Conservation (phyloP, 1,139 yeast genomes). For the Scheffersomyces titani region DNA sequence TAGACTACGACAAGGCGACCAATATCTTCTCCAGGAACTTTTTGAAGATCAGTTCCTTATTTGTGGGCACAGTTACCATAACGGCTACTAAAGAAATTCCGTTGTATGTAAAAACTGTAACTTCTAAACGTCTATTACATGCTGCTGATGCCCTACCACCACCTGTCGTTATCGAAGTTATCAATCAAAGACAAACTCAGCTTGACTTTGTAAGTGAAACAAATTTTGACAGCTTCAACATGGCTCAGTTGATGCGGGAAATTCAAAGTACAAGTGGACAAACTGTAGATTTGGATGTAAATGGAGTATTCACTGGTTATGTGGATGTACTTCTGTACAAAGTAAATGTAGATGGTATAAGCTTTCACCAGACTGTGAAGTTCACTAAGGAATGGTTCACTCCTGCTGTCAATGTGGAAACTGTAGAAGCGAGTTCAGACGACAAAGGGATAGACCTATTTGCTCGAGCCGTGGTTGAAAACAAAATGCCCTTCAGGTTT, state of each 20-base stretch:
- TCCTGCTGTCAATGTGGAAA: conserved; percentile 14
- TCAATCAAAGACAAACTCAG: conserved; percentile 21
- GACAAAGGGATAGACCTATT: conserved; percentile 6
- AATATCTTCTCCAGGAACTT: conserved; percentile 21
- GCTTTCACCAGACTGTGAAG: conserved; percentile 14
- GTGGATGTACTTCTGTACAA: conserved; percentile 17
- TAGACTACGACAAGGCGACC: conserved; percentile 26
- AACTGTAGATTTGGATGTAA: conserved; percentile 19
- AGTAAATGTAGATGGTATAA: conserved; percentile 16
- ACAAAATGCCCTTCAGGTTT: conserved; percentile 20
- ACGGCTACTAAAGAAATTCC: conserved; percentile 23
- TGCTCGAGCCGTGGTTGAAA: conserved; percentile 10
- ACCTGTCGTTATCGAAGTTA: conserved; percentile 21
- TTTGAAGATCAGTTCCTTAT: conserved; percentile 19
- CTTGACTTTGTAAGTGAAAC: conserved; percentile 28
- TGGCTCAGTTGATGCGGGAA: conserved; percentile 19
- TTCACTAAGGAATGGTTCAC: conserved; percentile 15
- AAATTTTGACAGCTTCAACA: conserved; percentile 18
- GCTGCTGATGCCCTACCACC: conserved; percentile 28
- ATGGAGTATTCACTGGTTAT: conserved; percentile 17
- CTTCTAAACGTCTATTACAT: conserved; percentile 19
- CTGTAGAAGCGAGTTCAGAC: conserved; percentile 7
- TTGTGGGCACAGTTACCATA: conserved; percentile 26
- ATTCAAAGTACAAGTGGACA: conserved; percentile 11
- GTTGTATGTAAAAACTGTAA: conserved; percentile 19